Evolutionary conservation across 108 stramenopile species (phyloP), one percentile per base, ranked within the genome.

Genomic region (Cyclostephanos tholiformis): DNA sequence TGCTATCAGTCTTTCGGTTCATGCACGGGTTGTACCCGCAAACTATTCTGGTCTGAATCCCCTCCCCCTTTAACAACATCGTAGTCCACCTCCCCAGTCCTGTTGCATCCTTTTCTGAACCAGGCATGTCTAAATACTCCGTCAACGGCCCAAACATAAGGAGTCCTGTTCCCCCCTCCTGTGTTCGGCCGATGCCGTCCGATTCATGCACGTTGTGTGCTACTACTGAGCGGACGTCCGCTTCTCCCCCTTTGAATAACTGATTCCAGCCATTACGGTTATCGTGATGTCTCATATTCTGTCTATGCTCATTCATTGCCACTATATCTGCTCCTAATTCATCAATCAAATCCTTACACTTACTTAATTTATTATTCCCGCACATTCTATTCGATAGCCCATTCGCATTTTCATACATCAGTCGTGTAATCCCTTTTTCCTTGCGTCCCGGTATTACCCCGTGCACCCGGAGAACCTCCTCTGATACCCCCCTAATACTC

Each of bases 21-120:
- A 0, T 0, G 36, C 69, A 70, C 0, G 69, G 69, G 35, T 70
- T 52, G 36, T 70, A 70, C 10, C 57, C 69, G 27, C 57, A 57
- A 0, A 70, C 23, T 0, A 70, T 55, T 57, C 57, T 27, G 2
- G 69, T 62, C 5, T 39, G 26, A 6, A 27, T 23, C 0, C 58
- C 71, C n/a, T 50, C 56, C 0, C 58, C 48, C 10, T 60, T 19
- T 11, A 60, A 17, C 2, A 19, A 6, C 59, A 60, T 60, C 3
- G 32, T 32, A 0, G 32, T 32, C 35, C 59, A 60, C 14, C 30
- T 12, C 6, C 59, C 59, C 0, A 60, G 59, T 0, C 59, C 59
- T 0, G 30, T 60, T 13, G 12, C 59, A 16, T 60, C 59, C 35
- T 60, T 60, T 19, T 32, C 59, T 13, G 59, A 60, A 0, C 32